Evolutionary conservation across 2,329 filamentous ascomycete genomes (phyloP), one percentile per base, ranked within the genome.

Genomic region (Exophiala lecanii-corni): DNA sequence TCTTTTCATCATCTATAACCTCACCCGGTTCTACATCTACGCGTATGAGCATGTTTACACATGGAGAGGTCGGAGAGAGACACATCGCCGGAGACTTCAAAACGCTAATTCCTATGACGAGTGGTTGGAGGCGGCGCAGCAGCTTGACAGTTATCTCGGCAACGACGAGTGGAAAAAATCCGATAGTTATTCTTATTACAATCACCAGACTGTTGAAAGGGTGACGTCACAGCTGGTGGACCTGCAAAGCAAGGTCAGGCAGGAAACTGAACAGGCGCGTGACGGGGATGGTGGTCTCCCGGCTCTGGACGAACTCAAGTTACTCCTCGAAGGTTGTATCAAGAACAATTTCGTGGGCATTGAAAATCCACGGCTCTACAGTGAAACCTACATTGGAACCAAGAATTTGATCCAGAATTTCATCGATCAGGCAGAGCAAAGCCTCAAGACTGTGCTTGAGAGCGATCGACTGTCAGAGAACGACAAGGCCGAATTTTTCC

Each of bases 291-390:
- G 55, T 6, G 51, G 49, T 18, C 44, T 53, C 15, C 50, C 49
- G 13, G 74, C 82, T 0, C 71, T 88, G 2, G 84, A 91, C 50
- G 87, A 92, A 41, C 72, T 98, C 41, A 83, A 81, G 49, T 75
- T 76, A 1, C 67, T 97, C 46, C 71, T 94, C 15, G 88, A 95
- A 68, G 87, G 86, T 10, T 97, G 89, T 61, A 84, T 96, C 56
- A 98, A 96, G 75, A 94, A 89, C 66, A 97, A 98, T 61, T 98
- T 97, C 65, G 88, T 87, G 13, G 92, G 92, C 0, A 82, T 95
- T 10, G 92, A 98, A 64, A 97, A 95, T 57, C 81, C 91, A 7
- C 78, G 88, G 41, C 69, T 98, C n/a, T 98, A 98, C 63, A 94
- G 87, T 57, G 89, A 97, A 68, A 94, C 91, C 2, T 98, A 98